Evolutionary conservation across 768 basidiomycete genomes (phyloP), one percentile per base, ranked within the genome.

Genomic region (Naganishia vishniacii): DNA sequence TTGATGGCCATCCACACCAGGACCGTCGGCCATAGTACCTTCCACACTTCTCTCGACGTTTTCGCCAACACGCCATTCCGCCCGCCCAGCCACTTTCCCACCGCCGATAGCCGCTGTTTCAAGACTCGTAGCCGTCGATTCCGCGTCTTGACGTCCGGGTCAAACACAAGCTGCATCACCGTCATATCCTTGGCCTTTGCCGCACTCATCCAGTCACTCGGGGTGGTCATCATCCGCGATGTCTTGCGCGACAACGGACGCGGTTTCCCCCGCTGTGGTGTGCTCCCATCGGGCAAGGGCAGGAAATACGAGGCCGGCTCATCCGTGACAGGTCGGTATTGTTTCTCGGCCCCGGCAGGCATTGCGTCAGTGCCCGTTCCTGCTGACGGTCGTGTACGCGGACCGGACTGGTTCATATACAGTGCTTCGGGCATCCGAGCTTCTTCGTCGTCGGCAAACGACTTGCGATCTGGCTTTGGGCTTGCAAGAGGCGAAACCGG

Each of bases 1-100:
- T 76, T 76, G 34, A 75, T 68, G 11, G 68, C 49, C 7, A 76
- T 42, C 73, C 73, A 76, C 13, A 71, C 70, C 6, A 75, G 48
- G 15, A 65, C 69, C 44, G 72, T 69, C 16, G 72, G 72, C 75
- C 75, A 76, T 29, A 73, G 66, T 16, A 76, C 70, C 7, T 59
- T 65, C 63, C 67, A 65, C 15, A 66, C 64, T 59, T 76, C 75
- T 58, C 62, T 66, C 59, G 68, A 69, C 16, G 63, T 70, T 58
- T 69, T 72, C 1, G 67, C 71, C 4, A 72, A 51, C 16, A 76
- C 70, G 5, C 75, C 72, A 68, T 73, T 70, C 56, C 71, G 58
- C 29, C 66, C 62, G 16, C 65, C 65, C 71, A 71, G 45, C 72
- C 71, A 72, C 12, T 67, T 64, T 15, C 66, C 28, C 32, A 73